Conservation (phyloP, 352 stramenopile species). For the Globisporangium polare region DNA sequence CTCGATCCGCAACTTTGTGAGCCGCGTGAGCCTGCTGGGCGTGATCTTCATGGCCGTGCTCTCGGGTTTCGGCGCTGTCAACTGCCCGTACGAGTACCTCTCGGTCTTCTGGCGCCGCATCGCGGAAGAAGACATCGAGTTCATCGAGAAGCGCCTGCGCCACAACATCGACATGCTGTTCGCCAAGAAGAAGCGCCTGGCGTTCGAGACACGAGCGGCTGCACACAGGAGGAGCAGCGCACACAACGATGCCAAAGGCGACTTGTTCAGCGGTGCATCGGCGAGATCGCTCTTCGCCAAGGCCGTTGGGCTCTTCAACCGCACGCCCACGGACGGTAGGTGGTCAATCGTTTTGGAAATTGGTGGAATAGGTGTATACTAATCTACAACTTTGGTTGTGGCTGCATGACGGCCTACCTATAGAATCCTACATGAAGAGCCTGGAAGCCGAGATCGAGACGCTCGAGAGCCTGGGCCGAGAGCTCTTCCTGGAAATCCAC, state of each 20-base stretch:
- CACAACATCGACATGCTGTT: conserved; percentile 83
- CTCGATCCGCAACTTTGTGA: conserved; percentile 80
- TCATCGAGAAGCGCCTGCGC: conserved; percentile 70
- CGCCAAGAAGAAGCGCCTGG: conserved; percentile 79
- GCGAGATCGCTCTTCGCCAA: conserved; percentile 28
- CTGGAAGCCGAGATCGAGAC: conserved; percentile 72
- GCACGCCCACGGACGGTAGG: conserved; percentile 16
- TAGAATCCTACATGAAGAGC: conserved; percentile 60
- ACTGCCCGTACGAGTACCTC: conserved; percentile 85
- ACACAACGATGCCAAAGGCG: neutral
- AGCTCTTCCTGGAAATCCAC: conserved; percentile 84
- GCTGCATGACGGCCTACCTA: neutral
- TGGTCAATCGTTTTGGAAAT: neutral
- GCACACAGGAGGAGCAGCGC: conserved; percentile 23
- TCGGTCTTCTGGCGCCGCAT: conserved; percentile 78
- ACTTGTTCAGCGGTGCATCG: neutral
- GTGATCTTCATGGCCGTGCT: conserved; percentile 82
- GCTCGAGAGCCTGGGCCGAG: conserved; percentile 67
- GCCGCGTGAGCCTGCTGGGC: conserved; percentile 71
- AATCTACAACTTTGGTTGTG: neutral
- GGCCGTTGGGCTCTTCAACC: conserved; percentile 29
- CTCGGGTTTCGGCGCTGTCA: conserved; percentile 79
- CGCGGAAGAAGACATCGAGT: conserved; percentile 78
- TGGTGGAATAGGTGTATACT: neutral
- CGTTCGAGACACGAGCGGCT: conserved; percentile 38